Evolutionary conservation across 805 yeast species (phyloP).

Genomic region (Isabelozyma gotoi): DNA sequence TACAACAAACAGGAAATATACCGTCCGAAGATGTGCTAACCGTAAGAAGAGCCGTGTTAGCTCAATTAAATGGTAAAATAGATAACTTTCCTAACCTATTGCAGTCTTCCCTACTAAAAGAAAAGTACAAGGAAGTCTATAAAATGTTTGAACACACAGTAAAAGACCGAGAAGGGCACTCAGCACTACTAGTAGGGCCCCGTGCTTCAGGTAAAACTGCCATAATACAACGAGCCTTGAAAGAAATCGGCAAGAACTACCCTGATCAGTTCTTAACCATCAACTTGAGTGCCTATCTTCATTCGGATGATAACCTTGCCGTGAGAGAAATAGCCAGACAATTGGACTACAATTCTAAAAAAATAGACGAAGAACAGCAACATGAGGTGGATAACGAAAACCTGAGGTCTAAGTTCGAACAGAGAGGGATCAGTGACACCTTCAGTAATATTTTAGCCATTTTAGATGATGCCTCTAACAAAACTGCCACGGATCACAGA

Average conservation of each 20-base stretch:
- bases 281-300: slow-evolving; percentile 67
- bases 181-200: slow-evolving; percentile 79
- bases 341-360: slow-evolving; percentile 47
- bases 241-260: slow-evolving; percentile 38
- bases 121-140: slow-evolving; percentile 50
- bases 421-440: slow-evolving; percentile 57
- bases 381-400: slow-evolving; percentile 11
- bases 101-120: slow-evolving; percentile 15
- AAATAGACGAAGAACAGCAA: slow-evolving; percentile 8
- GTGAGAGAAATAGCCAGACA: slow-evolving; percentile 85
- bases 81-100: slow-evolving; percentile 15
- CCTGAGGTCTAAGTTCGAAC: slow-evolving; percentile 35
- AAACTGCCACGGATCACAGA: neutral
- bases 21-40: neutral
- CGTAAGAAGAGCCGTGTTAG: slow-evolving; percentile 14
- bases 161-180: slow-evolving; percentile 71
- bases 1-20: slow-evolving; percentile 1
- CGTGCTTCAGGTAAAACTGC: slow-evolving; percentile 74
- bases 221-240: slow-evolving; percentile 57
- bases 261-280: slow-evolving; percentile 59
- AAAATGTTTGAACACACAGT: slow-evolving; percentile 64
- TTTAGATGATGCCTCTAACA: slow-evolving; percentile 32
- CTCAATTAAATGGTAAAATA: slow-evolving; percentile 18
- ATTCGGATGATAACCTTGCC: slow-evolving; percentile 74
- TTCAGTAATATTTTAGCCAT: slow-evolving; percentile 57